Percentiles rank a stretch among this genome's conserved stretches.
phyloP scores from a whole-genome alignment of 768 basidiomycete species.

The Tylopilus sp. region DNA sequence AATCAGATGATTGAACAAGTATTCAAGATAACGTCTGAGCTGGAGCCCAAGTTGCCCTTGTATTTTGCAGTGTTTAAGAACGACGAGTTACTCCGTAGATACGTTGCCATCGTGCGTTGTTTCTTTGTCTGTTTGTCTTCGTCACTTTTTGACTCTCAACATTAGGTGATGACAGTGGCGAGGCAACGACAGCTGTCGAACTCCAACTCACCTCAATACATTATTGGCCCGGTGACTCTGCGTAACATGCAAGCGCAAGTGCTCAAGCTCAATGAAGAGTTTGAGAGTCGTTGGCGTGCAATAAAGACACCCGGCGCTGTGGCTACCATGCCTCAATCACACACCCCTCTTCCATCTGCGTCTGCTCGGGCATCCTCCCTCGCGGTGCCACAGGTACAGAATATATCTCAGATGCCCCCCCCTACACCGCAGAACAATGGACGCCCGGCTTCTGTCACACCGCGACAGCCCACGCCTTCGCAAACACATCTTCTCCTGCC shows the following conservation, averaged over 20 bases:
- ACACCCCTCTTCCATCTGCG: not conserved
- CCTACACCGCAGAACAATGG: constrained; percentile 24
- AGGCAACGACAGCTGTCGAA: constrained; percentile 31
- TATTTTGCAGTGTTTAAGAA: constrained; percentile 44
- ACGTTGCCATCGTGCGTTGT: constrained; percentile 55
- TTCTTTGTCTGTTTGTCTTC: constrained; percentile 12
- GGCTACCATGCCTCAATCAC: constrained; percentile 5
- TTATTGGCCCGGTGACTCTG: constrained; percentile 37
- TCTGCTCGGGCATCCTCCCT: constrained; percentile 10
- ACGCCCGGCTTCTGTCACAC: constrained; percentile 30
- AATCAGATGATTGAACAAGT: constrained; percentile 48
- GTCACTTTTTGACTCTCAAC: constrained; percentile 8
- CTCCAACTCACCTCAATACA: constrained; percentile 27
- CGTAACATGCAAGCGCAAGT: constrained; percentile 45
- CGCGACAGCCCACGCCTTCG: constrained; percentile 8
- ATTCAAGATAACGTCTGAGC: constrained; percentile 40
- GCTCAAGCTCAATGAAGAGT: constrained; percentile 39
- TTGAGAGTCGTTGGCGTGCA: constrained; percentile 29
- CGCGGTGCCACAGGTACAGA: constrained; percentile 18
- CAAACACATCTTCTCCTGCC: constrained; percentile 10
- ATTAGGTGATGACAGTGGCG: constrained; percentile 42
- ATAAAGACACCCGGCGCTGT: constrained; percentile 18
- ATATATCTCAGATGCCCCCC: constrained; percentile 17
- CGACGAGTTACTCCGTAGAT: constrained; percentile 46
- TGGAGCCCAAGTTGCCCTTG: constrained; percentile 50